phyloP scores from a whole-genome alignment of 2,329 filamentous ascomycete genomes.

The Aspergillus caelatus region DNA sequence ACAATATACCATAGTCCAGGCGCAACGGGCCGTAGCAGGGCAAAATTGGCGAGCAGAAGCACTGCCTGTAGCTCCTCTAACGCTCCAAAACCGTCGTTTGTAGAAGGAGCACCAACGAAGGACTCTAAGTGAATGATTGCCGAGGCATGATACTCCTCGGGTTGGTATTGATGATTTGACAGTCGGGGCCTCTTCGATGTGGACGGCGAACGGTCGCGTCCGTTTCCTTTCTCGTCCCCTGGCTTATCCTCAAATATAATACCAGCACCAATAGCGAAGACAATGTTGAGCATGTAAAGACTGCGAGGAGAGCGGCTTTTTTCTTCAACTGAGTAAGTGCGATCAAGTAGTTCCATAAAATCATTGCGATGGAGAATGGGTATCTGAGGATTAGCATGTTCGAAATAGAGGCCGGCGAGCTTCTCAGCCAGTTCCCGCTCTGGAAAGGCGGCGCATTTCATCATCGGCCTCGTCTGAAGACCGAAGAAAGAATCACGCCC shows the following conservation, averaged over 20 bases:
- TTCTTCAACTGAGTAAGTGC: conserved; percentile 71
- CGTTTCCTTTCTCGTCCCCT: conserved; percentile 27
- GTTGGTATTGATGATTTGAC: conserved; percentile 68
- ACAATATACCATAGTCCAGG: conserved; percentile 97
- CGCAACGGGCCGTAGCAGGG: conserved; percentile 84
- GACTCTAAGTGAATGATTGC: conserved; percentile 89
- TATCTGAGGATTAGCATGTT: conserved; percentile 94
- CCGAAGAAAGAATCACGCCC: conserved; percentile 98
- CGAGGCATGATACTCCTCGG: conserved; percentile 94
- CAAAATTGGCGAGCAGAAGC: conserved; percentile 85
- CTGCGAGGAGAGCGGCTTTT: conserved; percentile 73
- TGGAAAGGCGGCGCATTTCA: conserved; percentile 83
- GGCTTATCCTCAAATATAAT: conserved; percentile 72
- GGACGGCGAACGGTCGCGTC: conserved; percentile 29
- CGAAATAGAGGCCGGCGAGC: conserved; percentile 84
- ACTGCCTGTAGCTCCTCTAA: conserved; percentile 94
- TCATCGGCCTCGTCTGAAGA: conserved; percentile 86
- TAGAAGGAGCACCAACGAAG: conserved; percentile 70
- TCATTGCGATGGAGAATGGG: conserved; percentile 87
- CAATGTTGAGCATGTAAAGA: conserved; percentile 94
- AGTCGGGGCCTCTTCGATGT: conserved; percentile 54
- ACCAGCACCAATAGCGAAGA: conserved; percentile 92
- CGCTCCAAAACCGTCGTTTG: conserved; percentile 72
- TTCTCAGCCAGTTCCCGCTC: conserved; percentile 71
- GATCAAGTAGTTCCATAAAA: conserved; percentile 86